Conservation (phyloP, 805 yeast genomes). For the Ogataea methylovora region DNA sequence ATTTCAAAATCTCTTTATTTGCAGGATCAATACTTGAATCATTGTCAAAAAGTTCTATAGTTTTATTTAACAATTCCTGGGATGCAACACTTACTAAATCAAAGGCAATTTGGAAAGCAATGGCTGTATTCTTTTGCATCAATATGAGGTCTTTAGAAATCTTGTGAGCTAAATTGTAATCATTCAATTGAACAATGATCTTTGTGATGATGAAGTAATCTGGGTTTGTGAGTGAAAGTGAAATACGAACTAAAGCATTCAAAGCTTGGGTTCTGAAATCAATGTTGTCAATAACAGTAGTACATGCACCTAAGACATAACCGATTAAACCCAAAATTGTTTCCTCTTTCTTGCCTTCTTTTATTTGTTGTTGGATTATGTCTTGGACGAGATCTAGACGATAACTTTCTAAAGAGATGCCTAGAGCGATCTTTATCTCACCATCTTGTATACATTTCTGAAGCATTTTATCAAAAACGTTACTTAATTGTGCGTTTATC, state of each 20-base stretch:
- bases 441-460: slow-evolving; percentile 63
- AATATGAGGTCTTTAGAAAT: slow-evolving; percentile 56
- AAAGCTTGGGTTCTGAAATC: slow-evolving; percentile 61
- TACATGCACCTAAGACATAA: slow-evolving; percentile 70
- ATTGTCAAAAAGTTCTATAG: slow-evolving; percentile 31
- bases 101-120: slow-evolving; percentile 91
- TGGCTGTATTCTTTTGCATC: slow-evolving; percentile 33
- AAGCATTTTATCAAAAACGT: slow-evolving; percentile 82
- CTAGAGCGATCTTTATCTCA: slow-evolving; percentile 77
- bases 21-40: slow-evolving; percentile 16
- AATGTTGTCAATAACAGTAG: slow-evolving; percentile 57
- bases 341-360: slow-evolving; percentile 38
- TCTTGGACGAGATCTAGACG: slow-evolving; percentile 72
- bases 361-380: slow-evolving; percentile 37
- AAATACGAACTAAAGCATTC: slow-evolving; percentile 50
- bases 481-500: slow-evolving; percentile 56
- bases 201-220: slow-evolving; percentile 83
- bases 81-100: slow-evolving; percentile 89
- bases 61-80: slow-evolving; percentile 70
- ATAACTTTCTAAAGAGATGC: slow-evolving; percentile 83
- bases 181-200: slow-evolving; percentile 83
- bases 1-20: slow-evolving; percentile 29
- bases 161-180: slow-evolving; percentile 57
- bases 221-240: slow-evolving; percentile 51
- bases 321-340: slow-evolving; percentile 47